A percentile compares a stretch with the other conserved stretches of the same genome.
Conservation (phyloP, 1,139 yeast genomes). For the Pichia sp. region DNA sequence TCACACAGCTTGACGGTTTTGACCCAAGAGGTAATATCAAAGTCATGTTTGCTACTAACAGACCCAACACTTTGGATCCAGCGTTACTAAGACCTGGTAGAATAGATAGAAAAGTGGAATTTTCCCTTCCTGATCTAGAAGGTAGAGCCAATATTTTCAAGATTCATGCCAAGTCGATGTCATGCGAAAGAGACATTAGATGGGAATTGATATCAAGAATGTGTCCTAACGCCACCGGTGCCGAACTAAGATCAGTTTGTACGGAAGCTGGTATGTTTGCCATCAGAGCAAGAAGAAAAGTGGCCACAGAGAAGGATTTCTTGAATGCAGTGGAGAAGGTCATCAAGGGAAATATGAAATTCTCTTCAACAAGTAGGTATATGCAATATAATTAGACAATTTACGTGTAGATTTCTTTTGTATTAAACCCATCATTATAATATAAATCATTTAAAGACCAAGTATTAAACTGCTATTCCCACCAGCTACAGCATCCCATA, state of each 20-base stretch:
- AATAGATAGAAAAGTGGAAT: conserved; percentile 96
- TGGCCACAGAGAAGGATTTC: conserved; percentile 96
- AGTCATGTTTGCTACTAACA: conserved; percentile 98
- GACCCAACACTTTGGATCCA: conserved; percentile 97
- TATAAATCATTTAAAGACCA: not conserved
- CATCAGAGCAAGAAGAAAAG: conserved; percentile 95
- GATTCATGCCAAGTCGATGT: conserved; percentile 95
- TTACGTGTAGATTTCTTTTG: conserved; percentile 1
- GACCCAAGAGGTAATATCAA: conserved; percentile 98
- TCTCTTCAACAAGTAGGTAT: conserved; percentile 93
- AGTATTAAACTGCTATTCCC: conserved; percentile 52
- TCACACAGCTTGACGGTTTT: conserved; percentile 95
- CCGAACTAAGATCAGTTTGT: conserved; percentile 92
- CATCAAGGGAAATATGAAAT: conserved; percentile 95
- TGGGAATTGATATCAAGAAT: conserved; percentile 97
- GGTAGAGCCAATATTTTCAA: conserved; percentile 97
- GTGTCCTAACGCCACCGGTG: conserved; percentile 98
- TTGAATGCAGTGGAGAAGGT: conserved; percentile 97
- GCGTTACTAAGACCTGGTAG: conserved; percentile 97
- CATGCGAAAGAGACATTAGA: conserved; percentile 92
- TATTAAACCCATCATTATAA: not conserved
- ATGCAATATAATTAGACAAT: conserved; percentile 80
- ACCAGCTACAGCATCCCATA: conserved; percentile 94
- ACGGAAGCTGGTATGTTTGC: conserved; percentile 99
- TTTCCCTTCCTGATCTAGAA: conserved; percentile 91